These are phyloP conservation scores for Verticillium albo-atrum DNA, from an alignment of 2,329 filamentous ascomycete species.

Conservation along the genomic window DNA sequence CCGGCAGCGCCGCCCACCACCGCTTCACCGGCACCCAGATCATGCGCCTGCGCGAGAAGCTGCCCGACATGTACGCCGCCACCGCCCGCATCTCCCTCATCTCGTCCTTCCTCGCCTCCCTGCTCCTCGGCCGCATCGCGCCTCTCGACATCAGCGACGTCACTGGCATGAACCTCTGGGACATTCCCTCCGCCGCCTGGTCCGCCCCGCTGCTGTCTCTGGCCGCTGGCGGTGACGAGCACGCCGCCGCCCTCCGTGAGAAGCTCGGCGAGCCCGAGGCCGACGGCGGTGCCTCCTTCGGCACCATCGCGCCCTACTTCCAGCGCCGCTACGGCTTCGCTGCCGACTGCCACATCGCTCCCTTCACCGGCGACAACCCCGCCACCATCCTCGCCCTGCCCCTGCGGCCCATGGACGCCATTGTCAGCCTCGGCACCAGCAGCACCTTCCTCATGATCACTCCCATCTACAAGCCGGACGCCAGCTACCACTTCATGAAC, in stretches of 20 bases:
- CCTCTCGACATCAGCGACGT: slow-evolving; percentile 93
- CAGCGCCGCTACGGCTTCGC: slow-evolving; percentile 73
- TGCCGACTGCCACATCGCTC: slow-evolving; percentile 68
- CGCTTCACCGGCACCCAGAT: slow-evolving; percentile 98
- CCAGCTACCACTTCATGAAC: slow-evolving; percentile 96
- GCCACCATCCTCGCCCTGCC: slow-evolving; percentile 91
- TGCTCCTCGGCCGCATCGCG: slow-evolving; percentile 80
- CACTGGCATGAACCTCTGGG: slow-evolving; percentile 96
- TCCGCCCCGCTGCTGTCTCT: slow-evolving; percentile 71
- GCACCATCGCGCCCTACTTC: slow-evolving; percentile 74
- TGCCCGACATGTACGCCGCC: slow-evolving; percentile 74
- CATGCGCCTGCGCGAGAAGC: slow-evolving; percentile 74
- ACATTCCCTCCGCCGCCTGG: slow-evolving; percentile 72
- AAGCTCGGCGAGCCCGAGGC: slow-evolving; percentile 79
- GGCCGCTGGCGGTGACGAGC: slow-evolving; percentile 58
- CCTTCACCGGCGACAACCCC: slow-evolving; percentile 95
- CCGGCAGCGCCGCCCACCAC: slow-evolving; percentile 89
- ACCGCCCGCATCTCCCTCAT: slow-evolving; percentile 88
- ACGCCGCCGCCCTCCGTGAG: slow-evolving; percentile 52
- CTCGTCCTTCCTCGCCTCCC: slow-evolving; percentile 88
- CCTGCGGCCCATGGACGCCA: slow-evolving; percentile 81
- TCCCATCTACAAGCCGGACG: slow-evolving; percentile 82
- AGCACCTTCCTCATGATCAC: slow-evolving; percentile 98
- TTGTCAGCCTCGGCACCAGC: slow-evolving; percentile 90
- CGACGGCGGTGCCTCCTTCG: slow-evolving; percentile 78